Percentiles rank a stretch among this genome's conserved stretches.
These are phyloP conservation scores for Exophiala xenobiotica DNA, from an alignment of 2,329 filamentous ascomycete species.

Conservation along the genomic window DNA sequence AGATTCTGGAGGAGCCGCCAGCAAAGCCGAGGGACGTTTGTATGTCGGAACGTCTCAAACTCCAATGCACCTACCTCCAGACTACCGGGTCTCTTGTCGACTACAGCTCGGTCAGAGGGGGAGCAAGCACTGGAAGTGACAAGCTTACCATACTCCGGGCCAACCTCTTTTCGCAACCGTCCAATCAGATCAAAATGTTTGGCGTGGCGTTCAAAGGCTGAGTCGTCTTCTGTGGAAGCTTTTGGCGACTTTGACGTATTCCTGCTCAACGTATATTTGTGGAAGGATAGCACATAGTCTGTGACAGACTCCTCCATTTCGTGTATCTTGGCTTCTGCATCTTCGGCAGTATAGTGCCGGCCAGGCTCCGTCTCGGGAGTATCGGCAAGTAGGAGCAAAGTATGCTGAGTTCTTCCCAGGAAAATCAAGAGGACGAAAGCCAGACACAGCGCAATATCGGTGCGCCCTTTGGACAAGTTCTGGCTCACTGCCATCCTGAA, in stretches of 20 bases:
- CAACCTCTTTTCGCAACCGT: constrained; percentile 7
- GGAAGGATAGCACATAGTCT: constrained; percentile 23
- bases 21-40: constrained; percentile 20
- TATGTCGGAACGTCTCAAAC: constrained; percentile 9
- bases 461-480: constrained; percentile 7
- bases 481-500: constrained; percentile 23
- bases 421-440: constrained; percentile 24
- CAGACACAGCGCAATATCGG: constrained; percentile 23
- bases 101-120: constrained; percentile 3
- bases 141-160: constrained; percentile 19
- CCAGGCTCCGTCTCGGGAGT: constrained; percentile 4
- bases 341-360: constrained; percentile 1
- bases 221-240: constrained; percentile 1
- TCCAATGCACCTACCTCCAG: constrained; percentile 9
- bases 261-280: constrained; percentile 24
- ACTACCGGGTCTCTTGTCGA: constrained; percentile 4
- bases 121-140: neutral
- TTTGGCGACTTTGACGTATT: neutral
- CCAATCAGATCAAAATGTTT: constrained; percentile 13
- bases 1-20: constrained; percentile 17
- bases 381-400: constrained; percentile 14
- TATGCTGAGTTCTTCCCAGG: constrained; percentile 16
- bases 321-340: constrained; percentile 14
- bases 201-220: constrained; percentile 15
- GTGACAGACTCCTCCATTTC: constrained; percentile 21